Conservation (phyloP, 169 alveolate genomes). For the Cryptosporidium baileyi region DNA sequence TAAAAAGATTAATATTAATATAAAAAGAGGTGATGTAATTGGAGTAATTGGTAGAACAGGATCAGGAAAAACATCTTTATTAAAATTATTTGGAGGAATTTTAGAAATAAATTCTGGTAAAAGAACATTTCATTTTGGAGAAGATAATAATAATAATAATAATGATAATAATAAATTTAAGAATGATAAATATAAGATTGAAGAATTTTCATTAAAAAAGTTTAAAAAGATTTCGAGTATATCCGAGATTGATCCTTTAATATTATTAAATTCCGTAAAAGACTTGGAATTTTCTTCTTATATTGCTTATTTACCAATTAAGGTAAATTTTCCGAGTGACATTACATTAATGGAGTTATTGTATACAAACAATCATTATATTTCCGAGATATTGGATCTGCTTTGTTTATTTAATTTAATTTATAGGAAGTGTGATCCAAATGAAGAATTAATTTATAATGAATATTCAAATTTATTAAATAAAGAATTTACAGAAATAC, state of each 20-base stretch:
- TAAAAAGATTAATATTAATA: slow-evolving; percentile 1
- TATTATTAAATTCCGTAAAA: slow-evolving; percentile 11
- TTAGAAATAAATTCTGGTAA: not conserved
- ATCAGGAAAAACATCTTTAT: slow-evolving; percentile 50
- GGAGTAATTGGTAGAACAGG: slow-evolving; percentile 60
- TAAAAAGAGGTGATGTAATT: slow-evolving; percentile 30
- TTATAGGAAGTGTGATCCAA: no score
- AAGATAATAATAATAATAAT: not conserved
- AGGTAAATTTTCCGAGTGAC: slow-evolving; percentile 45
- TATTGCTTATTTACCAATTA: slow-evolving; percentile 51
- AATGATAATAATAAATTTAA: not conserved
- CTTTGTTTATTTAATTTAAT: slow-evolving; percentile 26
- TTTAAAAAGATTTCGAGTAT: not conserved
- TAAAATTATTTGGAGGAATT: slow-evolving; percentile 37
- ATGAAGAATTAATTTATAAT: not conserved
- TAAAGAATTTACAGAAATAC: not conserved
- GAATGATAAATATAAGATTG: not conserved
- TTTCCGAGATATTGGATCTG: not conserved
- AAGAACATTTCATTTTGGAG: not conserved
- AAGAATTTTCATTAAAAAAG: slow-evolving; percentile 7
- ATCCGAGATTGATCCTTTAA: slow-evolving; percentile 28
- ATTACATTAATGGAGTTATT: not conserved
- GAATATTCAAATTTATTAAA: not conserved
- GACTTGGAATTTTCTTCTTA: not conserved
- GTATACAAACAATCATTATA: not conserved